These are phyloP conservation scores for Phaeosphaeria sp. DNA, from an alignment of 2,329 filamentous ascomycete genomes.

Conservation along the genomic window DNA sequence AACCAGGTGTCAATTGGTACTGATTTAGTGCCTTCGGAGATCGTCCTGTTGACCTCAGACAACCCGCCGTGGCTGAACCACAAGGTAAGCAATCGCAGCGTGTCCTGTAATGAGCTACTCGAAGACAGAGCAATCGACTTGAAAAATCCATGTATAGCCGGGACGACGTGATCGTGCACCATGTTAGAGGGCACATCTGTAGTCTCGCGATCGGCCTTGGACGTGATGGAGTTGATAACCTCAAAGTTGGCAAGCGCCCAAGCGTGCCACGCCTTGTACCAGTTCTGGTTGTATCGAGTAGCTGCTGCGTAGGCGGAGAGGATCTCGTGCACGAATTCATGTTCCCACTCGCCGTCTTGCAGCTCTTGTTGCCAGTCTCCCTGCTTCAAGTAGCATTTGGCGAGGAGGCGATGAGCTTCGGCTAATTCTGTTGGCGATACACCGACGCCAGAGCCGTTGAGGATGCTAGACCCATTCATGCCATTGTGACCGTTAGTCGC, in stretches of 20 bases:
- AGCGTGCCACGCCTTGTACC: constrained; percentile 99
- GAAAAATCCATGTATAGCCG: constrained; percentile 95
- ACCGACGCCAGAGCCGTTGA: constrained; percentile 42
- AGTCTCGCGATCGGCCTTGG: constrained; percentile 67
- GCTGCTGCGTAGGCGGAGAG: constrained; percentile 89
- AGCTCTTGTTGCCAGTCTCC: constrained; percentile 93
- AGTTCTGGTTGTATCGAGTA: constrained; percentile 90
- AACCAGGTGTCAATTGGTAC: constrained; percentile 99
- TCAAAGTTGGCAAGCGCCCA: constrained; percentile 99
- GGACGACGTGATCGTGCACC: constrained; percentile 87
- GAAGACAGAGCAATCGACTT: constrained; percentile 92
- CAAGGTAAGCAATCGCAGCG: constrained; percentile 85
- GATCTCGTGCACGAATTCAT: constrained; percentile 85
- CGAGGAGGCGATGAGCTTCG: constrained; percentile 74
- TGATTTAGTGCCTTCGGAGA: constrained; percentile 87
- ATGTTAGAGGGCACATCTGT: constrained; percentile 68
- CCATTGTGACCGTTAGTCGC: constrained; percentile 59
- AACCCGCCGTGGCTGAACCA: constrained; percentile 96
- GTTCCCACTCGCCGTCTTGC: constrained; percentile 87
- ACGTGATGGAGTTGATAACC: constrained; percentile 83
- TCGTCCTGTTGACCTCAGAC: constrained; percentile 83
- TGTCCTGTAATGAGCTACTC: constrained; percentile 94
- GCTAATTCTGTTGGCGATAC: constrained; percentile 50
- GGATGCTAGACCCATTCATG: constrained; percentile 47
- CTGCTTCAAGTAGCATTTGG: constrained; percentile 94